A percentile compares a stretch with the other conserved stretches of the same genome.
Evolutionary conservation across 106 monocot genomes (phyloP).

Genomic region (Phalaenopsis aphrodite): DNA sequence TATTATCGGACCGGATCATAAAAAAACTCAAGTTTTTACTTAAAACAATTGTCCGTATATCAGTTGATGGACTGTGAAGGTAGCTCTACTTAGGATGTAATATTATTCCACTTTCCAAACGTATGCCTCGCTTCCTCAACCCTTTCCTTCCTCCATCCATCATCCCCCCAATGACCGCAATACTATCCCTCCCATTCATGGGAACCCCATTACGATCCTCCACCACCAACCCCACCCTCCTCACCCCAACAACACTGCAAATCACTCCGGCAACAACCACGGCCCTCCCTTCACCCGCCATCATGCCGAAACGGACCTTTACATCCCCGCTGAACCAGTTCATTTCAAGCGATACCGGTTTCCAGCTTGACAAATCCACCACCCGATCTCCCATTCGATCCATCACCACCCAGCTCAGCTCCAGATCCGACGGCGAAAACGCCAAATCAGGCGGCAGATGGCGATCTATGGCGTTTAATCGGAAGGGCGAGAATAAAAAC

Average conservation of each 20-base stretch:
- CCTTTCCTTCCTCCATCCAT: constrained; percentile 31
- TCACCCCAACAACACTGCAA: constrained; percentile 34
- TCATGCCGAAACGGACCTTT: constrained; percentile 39
- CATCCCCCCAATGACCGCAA: constrained; percentile 29
- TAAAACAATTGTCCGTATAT: too few species aligned
- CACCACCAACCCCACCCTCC: constrained; percentile 47
- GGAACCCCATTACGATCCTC: constrained; percentile 66
- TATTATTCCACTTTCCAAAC: constrained; percentile 19
- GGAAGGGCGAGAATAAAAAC: constrained; percentile 17
- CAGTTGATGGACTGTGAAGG: too few species aligned
- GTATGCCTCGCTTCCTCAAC: constrained; percentile 15
- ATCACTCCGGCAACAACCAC: constrained; percentile 28
- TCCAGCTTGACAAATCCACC: constrained; percentile 55
- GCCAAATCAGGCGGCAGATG: not conserved
- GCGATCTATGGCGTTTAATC: not conserved
- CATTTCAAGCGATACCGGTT: constrained; percentile 45
- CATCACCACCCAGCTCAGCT: constrained; percentile 71
- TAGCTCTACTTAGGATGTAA: too few species aligned
- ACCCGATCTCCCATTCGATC: constrained; percentile 31
- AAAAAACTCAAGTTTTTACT: too few species aligned
- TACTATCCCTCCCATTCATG: constrained; percentile 50
- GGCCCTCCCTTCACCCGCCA: constrained; percentile 16
- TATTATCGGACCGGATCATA: too few species aligned
- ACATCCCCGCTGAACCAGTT: constrained; percentile 67
- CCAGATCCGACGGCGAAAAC: constrained; percentile 25